A percentile compares a stretch with the other conserved stretches of the same genome.
These are phyloP conservation scores for Jaltomata sinuosa DNA, from an alignment of 257 asterid genomes.

Conservation along the genomic window DNA sequence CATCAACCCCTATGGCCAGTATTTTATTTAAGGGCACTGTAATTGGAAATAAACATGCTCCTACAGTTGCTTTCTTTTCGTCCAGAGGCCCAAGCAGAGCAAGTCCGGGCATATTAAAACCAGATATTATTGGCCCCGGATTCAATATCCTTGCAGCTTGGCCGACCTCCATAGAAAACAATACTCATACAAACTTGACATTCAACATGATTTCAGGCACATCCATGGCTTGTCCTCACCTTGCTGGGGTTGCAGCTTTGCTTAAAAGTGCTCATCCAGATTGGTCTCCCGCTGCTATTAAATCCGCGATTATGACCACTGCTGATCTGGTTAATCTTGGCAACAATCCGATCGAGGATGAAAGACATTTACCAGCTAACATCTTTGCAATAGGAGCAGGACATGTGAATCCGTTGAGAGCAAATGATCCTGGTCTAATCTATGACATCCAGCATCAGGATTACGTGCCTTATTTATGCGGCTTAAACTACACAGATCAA, in stretches of 20 bases:
- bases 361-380: background rate
- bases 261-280: slow-evolving; percentile 11
- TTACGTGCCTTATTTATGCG: slow-evolving; percentile 13
- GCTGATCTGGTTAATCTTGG: slow-evolving; percentile 9
- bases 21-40: slow-evolving; percentile 16
- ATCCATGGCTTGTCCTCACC: slow-evolving; percentile 24
- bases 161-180: background rate
- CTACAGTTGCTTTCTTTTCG: slow-evolving; percentile 16
- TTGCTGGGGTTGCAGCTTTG: slow-evolving; percentile 19
- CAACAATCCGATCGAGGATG: background rate
- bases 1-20: slow-evolving; percentile 14
- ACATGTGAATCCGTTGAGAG: slow-evolving; percentile 7
- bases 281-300: slow-evolving; percentile 22
- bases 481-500: slow-evolving; percentile 4
- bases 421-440: slow-evolving; percentile 14
- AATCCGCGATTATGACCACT: slow-evolving; percentile 19
- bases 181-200: background rate
- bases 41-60: slow-evolving; percentile 13
- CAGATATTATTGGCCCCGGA: slow-evolving; percentile 21
- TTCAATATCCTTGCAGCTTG: slow-evolving; percentile 24
- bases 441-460: slow-evolving; percentile 8
- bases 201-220: slow-evolving; percentile 14
- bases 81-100: slow-evolving; percentile 11
- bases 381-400: slow-evolving; percentile 12
- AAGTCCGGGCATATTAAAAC: slow-evolving; percentile 22